A percentile compares a stretch with the other conserved stretches of the same genome.
These are phyloP conservation scores for Tricholoma terreum DNA, from an alignment of 768 basidiomycete genomes.

Conservation along the genomic window DNA sequence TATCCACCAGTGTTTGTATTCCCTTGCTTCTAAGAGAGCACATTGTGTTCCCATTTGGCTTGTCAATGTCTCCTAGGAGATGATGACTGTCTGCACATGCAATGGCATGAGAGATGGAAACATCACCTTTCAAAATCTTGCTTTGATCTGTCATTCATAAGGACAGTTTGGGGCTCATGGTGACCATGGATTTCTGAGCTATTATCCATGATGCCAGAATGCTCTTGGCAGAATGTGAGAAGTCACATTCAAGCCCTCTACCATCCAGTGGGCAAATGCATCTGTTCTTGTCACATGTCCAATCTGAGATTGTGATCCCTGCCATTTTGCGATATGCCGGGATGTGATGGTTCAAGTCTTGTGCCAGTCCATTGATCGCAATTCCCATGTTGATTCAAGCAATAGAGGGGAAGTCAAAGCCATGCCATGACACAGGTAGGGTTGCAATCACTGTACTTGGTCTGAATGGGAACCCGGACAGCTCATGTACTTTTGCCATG, in stretches of 20 bases:
- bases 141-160: background rate
- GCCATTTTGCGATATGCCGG: conserved; percentile 12
- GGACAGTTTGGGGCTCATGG: background rate
- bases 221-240: background rate
- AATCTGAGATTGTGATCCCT: no score
- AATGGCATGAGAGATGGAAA: background rate
- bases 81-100: background rate
- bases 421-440: conserved; percentile 8
- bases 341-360: conserved; percentile 25
- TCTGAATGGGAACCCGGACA: no score
- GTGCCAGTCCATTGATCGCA: conserved; percentile 15
- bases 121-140: background rate
- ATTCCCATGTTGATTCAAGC: conserved; percentile 14
- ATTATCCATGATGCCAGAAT: background rate
- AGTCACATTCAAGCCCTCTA: background rate
- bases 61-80: background rate
- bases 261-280: conserved; percentile 5
- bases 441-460: no score
- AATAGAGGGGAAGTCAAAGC: conserved; percentile 23
- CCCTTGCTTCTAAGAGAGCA: background rate
- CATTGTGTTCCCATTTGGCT: background rate
- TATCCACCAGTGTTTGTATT: background rate
- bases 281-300: conserved; percentile 12
- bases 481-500: no score
- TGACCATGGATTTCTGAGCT: background rate